These are phyloP conservation scores for Lathyrus aphaca DNA, from an alignment of 306 rosid genomes.

Conservation along the genomic window DNA sequence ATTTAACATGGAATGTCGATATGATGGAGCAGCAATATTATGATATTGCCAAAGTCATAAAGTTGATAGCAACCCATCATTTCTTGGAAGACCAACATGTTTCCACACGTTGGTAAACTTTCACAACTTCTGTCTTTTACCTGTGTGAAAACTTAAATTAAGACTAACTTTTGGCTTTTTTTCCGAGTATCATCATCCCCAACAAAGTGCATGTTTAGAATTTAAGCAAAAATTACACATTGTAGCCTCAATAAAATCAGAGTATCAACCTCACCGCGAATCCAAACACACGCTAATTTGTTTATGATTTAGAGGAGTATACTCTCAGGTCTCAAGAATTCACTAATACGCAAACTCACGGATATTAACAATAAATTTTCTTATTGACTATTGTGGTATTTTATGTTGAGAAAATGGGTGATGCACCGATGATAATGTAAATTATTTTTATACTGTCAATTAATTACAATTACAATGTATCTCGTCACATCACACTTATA, in stretches of 20 bases:
- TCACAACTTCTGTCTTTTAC: constrained; percentile 32
- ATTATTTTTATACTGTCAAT: no score
- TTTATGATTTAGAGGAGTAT: neutral
- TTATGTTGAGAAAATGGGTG: no score
- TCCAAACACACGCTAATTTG: neutral
- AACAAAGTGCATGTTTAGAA: neutral
- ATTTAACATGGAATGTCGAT: constrained; percentile 28
- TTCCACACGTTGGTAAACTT: constrained; percentile 36
- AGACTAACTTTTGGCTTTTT: neutral
- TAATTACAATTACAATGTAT: no score
- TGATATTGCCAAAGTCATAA: constrained; percentile 50
- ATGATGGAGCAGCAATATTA: constrained; percentile 30
- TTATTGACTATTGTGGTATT: neutral
- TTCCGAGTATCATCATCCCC: no score
- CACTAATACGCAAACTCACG: no score
- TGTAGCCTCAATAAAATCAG: neutral
- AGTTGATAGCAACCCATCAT: constrained; percentile 50
- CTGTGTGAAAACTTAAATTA: constrained; percentile 35
- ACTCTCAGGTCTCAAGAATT: no score
- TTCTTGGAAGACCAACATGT: constrained; percentile 42
- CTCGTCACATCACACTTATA: no score
- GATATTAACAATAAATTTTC: neutral
- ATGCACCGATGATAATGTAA: no score
- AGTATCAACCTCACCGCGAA: neutral
- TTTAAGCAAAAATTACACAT: neutral